Evolutionary conservation across 2,329 filamentous ascomycete species (phyloP).

Genomic region (Pseudogymnoascus sp.): DNA sequence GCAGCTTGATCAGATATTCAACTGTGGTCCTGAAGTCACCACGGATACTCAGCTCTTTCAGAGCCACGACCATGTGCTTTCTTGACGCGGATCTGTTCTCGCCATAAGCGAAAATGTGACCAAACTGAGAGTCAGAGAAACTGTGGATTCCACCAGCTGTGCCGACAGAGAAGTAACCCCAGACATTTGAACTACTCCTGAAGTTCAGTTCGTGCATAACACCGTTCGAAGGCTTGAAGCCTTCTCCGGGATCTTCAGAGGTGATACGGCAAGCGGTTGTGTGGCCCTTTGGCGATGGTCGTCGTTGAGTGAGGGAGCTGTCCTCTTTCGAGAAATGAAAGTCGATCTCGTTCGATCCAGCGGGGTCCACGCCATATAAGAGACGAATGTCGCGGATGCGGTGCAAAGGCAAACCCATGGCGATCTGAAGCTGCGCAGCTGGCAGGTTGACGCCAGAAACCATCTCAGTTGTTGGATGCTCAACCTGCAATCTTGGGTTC

Average conservation of each 20-base stretch:
- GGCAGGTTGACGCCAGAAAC: conserved; percentile 96
- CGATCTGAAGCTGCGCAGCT: conserved; percentile 94
- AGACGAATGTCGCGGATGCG: conserved; percentile 93
- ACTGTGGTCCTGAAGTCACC: conserved; percentile 98
- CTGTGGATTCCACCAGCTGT: conserved; percentile 96
- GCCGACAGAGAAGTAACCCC: conserved; percentile 99
- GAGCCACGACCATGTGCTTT: conserved; percentile 97
- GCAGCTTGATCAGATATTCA: conserved; percentile 96
- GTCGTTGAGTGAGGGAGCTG: conserved; percentile 76
- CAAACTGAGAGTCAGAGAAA: conserved; percentile 98
- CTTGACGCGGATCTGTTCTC: conserved; percentile 93
- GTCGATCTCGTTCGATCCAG: conserved; percentile 79
- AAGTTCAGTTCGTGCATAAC: conserved; percentile 99
- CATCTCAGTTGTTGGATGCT: conserved; percentile 99
- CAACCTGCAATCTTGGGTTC: conserved; percentile 97
- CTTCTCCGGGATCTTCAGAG: conserved; percentile 95
- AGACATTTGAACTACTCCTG: conserved; percentile 95
- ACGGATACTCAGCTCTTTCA: conserved; percentile 98
- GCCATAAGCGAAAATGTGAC: conserved; percentile 98
- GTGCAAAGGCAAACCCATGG: conserved; percentile 96
- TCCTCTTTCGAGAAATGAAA: conserved; percentile 89
- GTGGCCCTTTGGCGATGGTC: conserved; percentile 90
- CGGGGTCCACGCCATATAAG: conserved; percentile 90
- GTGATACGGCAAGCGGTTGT: conserved; percentile 98
- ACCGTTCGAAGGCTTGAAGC: conserved; percentile 98